Evolutionary conservation across 805 yeast species (phyloP).

Genomic region (Lipomyces yamadae): DNA sequence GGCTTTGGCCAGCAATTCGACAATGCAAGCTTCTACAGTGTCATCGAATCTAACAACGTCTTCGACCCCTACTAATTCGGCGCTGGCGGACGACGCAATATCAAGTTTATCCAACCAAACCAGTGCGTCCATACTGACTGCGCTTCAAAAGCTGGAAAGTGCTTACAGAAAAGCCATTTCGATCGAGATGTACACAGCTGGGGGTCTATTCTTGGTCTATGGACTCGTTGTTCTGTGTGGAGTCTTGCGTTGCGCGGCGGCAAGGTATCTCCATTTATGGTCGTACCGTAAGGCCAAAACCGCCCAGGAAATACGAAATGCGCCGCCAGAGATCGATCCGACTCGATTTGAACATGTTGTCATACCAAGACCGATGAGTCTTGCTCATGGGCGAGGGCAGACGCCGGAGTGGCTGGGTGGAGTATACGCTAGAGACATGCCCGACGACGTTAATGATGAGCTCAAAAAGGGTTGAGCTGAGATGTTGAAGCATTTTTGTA

Average conservation of each 20-base stretch:
- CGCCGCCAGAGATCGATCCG: conserved; percentile 5
- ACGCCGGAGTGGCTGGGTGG: background rate
- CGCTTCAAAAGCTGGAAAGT: conserved; percentile 18
- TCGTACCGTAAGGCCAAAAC: conserved; percentile 4
- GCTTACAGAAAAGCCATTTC: conserved; percentile 20
- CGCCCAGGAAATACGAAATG: background rate
- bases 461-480: background rate
- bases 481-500: too few species aligned
- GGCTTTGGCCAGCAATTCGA: background rate
- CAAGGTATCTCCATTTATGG: conserved; percentile 1
- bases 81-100: conserved; percentile 11
- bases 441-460: background rate
- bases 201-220: conserved; percentile 27
- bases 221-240: conserved; percentile 18
- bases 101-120: conserved; percentile 12
- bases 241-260: background rate
- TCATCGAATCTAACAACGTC: background rate
- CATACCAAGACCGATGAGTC: background rate
- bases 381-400: background rate
- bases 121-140: conserved; percentile 20
- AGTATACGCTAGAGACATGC: background rate
- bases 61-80: background rate
- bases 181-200: conserved; percentile 27
- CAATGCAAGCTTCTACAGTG: background rate
- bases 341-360: conserved; percentile 8